Percentiles rank a stretch among this genome's conserved stretches.
Conservation (phyloP, 108 stramenopile genomes). For the Aurantiochytrium sp. region DNA sequence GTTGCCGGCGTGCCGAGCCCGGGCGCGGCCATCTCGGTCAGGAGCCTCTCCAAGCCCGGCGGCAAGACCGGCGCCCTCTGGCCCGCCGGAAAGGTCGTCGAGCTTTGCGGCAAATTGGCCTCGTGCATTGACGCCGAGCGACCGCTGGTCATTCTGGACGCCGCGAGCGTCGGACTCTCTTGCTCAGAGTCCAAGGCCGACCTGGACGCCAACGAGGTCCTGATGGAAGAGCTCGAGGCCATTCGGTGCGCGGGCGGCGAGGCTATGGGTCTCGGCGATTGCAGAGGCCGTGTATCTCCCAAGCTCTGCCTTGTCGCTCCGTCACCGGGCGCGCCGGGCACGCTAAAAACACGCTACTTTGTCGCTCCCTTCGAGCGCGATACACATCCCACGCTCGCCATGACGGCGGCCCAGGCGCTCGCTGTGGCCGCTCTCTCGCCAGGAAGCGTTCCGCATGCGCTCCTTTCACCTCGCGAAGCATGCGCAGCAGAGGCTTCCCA, state of each 20-base stretch:
- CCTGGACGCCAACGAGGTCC: neutral
- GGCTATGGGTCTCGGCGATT: slow-evolving; percentile 21
- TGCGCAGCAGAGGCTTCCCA: no score
- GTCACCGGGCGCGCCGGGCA: neutral
- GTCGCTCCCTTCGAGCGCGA: neutral
- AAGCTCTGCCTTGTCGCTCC: neutral
- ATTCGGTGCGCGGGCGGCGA: neutral
- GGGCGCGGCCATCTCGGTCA: neutral
- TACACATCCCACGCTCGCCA: neutral
- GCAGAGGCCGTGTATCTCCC: neutral
- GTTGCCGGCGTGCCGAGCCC: neutral
- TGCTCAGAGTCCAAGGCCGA: neutral
- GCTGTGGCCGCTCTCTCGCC: neutral
- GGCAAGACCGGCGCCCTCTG: neutral
- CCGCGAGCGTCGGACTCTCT: neutral
- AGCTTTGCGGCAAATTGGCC: neutral
- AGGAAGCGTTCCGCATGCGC: neutral
- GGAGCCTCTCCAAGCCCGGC: neutral
- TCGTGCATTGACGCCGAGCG: neutral
- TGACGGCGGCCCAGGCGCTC: slow-evolving; percentile 24
- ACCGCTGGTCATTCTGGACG: neutral
- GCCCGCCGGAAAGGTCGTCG: neutral
- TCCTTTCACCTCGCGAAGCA: neutral
- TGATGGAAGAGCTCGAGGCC: neutral
- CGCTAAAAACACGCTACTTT: neutral